These are phyloP conservation scores for Exophiala mesophila DNA, from an alignment of 2,329 filamentous ascomycete species.

Conservation along the genomic window DNA sequence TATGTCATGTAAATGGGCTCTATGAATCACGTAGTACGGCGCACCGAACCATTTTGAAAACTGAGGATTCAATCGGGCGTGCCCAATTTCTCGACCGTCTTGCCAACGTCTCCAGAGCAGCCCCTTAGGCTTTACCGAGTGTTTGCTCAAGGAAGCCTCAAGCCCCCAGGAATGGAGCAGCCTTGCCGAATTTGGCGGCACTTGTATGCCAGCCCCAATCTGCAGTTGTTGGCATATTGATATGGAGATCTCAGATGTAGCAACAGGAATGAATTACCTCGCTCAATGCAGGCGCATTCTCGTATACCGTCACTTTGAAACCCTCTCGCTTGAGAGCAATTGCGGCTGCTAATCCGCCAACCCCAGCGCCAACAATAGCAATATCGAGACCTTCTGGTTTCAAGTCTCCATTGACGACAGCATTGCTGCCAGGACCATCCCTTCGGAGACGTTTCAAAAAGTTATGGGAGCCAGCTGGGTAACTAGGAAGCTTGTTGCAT, in stretches of 20 bases:
- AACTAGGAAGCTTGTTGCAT: too few species aligned
- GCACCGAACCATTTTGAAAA: conserved; percentile 1
- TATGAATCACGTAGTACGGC: conserved; percentile 7
- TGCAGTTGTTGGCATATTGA: conserved; percentile 3
- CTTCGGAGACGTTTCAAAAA: conserved; percentile 1
- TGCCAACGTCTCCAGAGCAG: conserved; percentile 6
- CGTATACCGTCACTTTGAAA: conserved; percentile 28
- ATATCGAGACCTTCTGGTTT: conserved; percentile 5
- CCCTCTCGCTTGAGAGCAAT: conserved; percentile 30
- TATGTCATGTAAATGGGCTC: conserved; percentile 7
- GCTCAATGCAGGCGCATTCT: conserved; percentile 3
- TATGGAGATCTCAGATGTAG: neutral
- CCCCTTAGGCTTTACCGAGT: conserved; percentile 1
- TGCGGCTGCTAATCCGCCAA: conserved; percentile 30
- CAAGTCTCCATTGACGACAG: neutral
- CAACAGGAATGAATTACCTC: too few species aligned
- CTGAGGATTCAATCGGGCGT: conserved; percentile 4
- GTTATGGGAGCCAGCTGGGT: conserved; percentile 3
- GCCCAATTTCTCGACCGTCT: conserved; percentile 1
- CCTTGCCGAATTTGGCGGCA: conserved; percentile 28
- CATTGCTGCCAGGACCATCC: neutral
- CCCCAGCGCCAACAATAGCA: conserved; percentile 29
- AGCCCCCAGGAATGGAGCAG: conserved; percentile 26
- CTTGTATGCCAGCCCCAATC: conserved; percentile 28
- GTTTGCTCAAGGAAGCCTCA: conserved; percentile 4